Percentiles rank a stretch among this genome's conserved stretches.
These are phyloP conservation scores for Prosopis cineraria DNA, from an alignment of 306 rosid genomes.

Conservation along the genomic window DNA sequence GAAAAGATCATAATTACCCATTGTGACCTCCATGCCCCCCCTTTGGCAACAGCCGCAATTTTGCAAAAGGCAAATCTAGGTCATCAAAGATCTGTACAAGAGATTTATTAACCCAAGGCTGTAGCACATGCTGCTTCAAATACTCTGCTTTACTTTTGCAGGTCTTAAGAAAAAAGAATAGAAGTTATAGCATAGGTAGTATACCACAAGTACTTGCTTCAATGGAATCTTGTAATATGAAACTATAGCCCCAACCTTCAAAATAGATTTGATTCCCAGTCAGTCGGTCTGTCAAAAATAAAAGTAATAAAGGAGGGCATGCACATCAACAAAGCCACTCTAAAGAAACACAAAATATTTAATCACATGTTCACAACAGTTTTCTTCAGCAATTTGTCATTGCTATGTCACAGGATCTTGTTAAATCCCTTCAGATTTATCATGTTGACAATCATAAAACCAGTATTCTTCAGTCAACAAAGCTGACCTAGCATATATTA, in stretches of 20 bases:
- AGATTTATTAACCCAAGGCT: conserved; percentile 26
- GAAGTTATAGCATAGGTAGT: conserved; percentile 29
- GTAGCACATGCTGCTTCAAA: conserved; percentile 20
- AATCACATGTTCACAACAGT: background rate
- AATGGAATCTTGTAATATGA: conserved; percentile 89
- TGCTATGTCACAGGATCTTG: background rate
- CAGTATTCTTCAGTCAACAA: background rate
- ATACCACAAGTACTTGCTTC: conserved; percentile 95
- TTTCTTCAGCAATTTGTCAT: background rate
- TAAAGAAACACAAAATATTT: conserved; percentile 1
- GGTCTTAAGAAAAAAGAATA: conserved; percentile 14
- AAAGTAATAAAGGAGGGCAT: conserved; percentile 12
- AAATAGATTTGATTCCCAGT: conserved; percentile 37
- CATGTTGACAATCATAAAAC: background rate
- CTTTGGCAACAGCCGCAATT: conserved; percentile 84
- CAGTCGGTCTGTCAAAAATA: conserved; percentile 37
- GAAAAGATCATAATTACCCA: conserved; percentile 57
- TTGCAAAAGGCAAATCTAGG: conserved; percentile 89
- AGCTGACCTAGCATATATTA: conserved; percentile 3
- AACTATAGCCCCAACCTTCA: conserved; percentile 87
- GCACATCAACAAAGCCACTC: background rate
- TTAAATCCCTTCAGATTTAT: background rate
- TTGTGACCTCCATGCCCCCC: conserved; percentile 99
- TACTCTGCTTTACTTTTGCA: conserved; percentile 17
- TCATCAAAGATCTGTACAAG: conserved; percentile 81